Evolutionary conservation across 2,329 filamentous ascomycete species (phyloP), one percentile per base, ranked within the genome.

Genomic region (Dothiorella sarmentorum): DNA sequence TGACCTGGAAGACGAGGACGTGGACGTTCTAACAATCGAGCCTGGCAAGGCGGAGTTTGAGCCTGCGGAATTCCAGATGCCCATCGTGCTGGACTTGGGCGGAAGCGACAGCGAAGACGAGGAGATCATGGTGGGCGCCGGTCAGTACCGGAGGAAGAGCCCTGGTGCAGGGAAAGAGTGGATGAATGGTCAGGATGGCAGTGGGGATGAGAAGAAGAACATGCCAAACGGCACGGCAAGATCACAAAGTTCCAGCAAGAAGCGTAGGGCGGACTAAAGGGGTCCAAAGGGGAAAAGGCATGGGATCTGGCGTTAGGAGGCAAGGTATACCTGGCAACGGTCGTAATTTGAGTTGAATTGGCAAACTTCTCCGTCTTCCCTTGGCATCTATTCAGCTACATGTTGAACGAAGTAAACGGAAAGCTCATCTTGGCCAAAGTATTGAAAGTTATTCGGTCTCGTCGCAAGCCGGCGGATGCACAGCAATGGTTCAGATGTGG

Each of bases 91-190:
- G 63, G 90, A 96, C 69, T 84, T 97, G 44, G 91, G 91, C 47
- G 91, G 96, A 67, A 96, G 90, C 66, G 94, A 97, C 69, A 96
- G 90, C 69, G 94, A 97, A 69, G 94, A 99, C 67, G 95, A 99
- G 69, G 82, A 87, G 51, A 76, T 87, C 33, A 80, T 83, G 33
- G 78, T 87, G 56, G 85, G 85, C 0, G 81, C 84, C 0, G 93
- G 93, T 10, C 96, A 94, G 45, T 93, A 96, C 81, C 83, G 93
- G 64, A 83, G 91, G 60, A 88, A 91, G 70, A 96, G 90, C 70
- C 86, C 90, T 10, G 90, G 89, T 1, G 86, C 88, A 58, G 84
- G 84, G 49, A 81, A 87, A 64, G 85, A 87, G 61, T 86, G 85
- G 63, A 85, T 86, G 66, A 84, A 84, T 17, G 79, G 79, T 24